Evolutionary conservation across 106 monocot genomes (phyloP).

Genomic region (Dendrobium nobile): DNA sequence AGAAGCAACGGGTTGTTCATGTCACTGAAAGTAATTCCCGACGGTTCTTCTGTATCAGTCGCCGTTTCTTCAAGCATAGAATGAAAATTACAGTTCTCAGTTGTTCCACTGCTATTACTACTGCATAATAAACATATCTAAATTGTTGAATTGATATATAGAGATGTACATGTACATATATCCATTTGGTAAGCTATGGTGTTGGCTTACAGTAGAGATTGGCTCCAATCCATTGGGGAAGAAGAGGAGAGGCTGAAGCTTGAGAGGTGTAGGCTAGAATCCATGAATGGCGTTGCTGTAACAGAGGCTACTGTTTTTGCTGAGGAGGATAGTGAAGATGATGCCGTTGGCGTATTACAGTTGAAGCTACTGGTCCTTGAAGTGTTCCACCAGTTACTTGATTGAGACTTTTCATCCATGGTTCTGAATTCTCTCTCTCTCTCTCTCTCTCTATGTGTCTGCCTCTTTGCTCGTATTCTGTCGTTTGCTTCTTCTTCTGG

Average conservation of each 20-base stretch:
- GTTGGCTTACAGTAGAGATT: background rate
- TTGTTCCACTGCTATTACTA: background rate
- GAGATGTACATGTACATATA: background rate
- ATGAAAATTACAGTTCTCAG: too few species aligned
- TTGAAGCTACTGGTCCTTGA: background rate
- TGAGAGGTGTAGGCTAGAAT: too few species aligned
- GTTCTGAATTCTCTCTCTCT: background rate
- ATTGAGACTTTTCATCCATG: background rate
- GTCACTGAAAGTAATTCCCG: background rate
- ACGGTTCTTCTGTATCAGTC: background rate
- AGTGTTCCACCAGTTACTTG: background rate
- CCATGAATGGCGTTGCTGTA: too few species aligned
- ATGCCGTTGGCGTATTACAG: background rate
- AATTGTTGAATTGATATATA: background rate
- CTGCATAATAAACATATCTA: background rate
- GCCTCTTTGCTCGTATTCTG: too few species aligned
- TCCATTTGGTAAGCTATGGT: background rate
- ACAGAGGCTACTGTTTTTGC: too few species aligned
- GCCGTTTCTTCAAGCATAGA: too few species aligned
- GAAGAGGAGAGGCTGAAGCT: too few species aligned
- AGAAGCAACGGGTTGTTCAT: background rate
- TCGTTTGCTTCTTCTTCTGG: too few species aligned
- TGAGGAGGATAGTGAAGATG: background rate
- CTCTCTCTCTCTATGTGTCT: too few species aligned
- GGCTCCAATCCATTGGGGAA: conserved; percentile 4